Percentiles rank a stretch among this genome's conserved stretches.
Evolutionary conservation across 768 basidiomycete species (phyloP).

Genomic region (Tulasnella sp.): DNA sequence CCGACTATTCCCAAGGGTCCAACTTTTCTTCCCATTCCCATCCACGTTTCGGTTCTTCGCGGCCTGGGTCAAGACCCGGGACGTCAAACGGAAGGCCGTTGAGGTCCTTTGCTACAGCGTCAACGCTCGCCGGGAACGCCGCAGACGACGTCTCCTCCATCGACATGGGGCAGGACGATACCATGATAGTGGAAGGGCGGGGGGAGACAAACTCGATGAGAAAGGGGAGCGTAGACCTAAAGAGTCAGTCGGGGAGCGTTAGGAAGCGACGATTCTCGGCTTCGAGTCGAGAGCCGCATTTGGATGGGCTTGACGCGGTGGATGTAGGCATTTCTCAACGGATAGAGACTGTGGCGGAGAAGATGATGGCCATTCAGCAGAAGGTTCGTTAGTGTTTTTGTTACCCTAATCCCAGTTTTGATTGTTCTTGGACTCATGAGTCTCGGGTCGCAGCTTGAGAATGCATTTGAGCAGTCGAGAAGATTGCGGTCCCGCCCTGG

Average conservation of each 20-base stretch:
- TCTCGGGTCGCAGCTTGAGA: background rate
- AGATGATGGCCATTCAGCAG: constrained; percentile 79
- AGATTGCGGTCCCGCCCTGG: background rate
- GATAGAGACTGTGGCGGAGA: constrained; percentile 78
- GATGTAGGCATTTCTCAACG: constrained; percentile 74
- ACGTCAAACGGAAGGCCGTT: constrained; percentile 29
- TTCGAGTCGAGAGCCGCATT: constrained; percentile 29
- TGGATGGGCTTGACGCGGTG: constrained; percentile 62
- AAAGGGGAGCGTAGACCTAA: constrained; percentile 12
- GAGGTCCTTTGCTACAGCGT: constrained; percentile 66
- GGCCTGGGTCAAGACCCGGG: constrained; percentile 26
- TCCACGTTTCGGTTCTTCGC: constrained; percentile 26
- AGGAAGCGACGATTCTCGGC: constrained; percentile 62
- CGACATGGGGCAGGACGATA: constrained; percentile 12
- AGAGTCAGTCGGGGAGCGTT: constrained; percentile 21
- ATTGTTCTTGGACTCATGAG: background rate
- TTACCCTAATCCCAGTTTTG: background rate
- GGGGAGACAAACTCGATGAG: constrained; percentile 23
- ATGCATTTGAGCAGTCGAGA: constrained; percentile 5
- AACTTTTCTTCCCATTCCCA: constrained; percentile 42
- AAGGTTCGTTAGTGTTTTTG: constrained; percentile 43
- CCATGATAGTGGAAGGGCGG: constrained; percentile 23
- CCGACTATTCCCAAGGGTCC: constrained; percentile 42
- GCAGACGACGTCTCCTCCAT: background rate
- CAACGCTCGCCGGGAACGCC: constrained; percentile 52